Evolutionary conservation across 2,329 filamentous ascomycete genomes (phyloP).

Genomic region (Exophiala lecanii-corni): DNA sequence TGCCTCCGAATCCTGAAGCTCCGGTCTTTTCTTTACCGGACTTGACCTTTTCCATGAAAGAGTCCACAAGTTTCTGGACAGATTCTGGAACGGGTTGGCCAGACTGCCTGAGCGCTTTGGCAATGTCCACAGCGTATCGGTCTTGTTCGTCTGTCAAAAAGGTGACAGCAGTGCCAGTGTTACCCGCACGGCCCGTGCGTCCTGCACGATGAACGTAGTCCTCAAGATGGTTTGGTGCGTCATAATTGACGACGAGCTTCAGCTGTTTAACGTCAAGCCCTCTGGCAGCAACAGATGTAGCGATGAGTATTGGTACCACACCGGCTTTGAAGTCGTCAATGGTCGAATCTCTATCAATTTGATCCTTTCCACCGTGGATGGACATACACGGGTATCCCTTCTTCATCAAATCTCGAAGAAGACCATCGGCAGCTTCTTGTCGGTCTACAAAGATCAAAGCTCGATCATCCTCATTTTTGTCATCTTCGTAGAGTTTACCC

Average conservation of each 20-base stretch:
- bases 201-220: constrained; percentile 96
- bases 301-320: constrained; percentile 81
- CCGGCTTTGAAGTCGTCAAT: constrained; percentile 93
- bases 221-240: constrained; percentile 46
- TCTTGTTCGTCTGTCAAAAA: constrained; percentile 91
- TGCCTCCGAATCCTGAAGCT: constrained; percentile 86
- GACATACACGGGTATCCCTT: constrained; percentile 90
- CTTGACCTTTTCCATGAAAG: constrained; percentile 86
- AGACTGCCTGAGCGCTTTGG: constrained; percentile 88
- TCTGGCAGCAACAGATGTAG: constrained; percentile 90
- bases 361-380: constrained; percentile 90
- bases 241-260: constrained; percentile 69
- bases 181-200: constrained; percentile 88
- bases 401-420: constrained; percentile 71
- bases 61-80: constrained; percentile 56
- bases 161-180: constrained; percentile 90
- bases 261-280: constrained; percentile 94
- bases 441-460: constrained; percentile 88
- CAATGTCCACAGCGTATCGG: constrained; percentile 80
- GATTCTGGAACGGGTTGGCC: constrained; percentile 74
- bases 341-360: constrained; percentile 86
- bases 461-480: constrained; percentile 81
- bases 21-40: constrained; percentile 80
- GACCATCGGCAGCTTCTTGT: constrained; percentile 80
- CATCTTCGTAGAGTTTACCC: constrained; percentile 68